Evolutionary conservation across 805 yeast species (phyloP).

Genomic region (Cyberlindnera nakhonratchasimensis): DNA sequence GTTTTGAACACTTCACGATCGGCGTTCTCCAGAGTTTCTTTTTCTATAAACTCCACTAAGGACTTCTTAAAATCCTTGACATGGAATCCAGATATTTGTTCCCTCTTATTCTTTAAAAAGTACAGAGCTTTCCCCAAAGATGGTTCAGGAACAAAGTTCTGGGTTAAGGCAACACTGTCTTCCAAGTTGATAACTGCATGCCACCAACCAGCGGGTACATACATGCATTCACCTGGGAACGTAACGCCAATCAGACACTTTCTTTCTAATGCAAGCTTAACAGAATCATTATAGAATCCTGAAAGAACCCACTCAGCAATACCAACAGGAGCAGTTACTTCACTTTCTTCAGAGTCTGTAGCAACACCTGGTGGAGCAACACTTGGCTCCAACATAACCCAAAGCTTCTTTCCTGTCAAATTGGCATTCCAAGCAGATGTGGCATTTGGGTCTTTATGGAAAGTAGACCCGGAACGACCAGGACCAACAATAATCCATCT

Average conservation of each 20-base stretch:
- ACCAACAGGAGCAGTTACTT: slow-evolving; percentile 89
- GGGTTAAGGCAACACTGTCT: slow-evolving; percentile 83
- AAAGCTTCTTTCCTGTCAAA: slow-evolving; percentile 68
- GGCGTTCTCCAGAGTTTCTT: slow-evolving; percentile 15
- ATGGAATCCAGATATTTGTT: slow-evolving; percentile 80
- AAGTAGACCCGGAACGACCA: slow-evolving; percentile 76
- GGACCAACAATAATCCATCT: slow-evolving; percentile 93
- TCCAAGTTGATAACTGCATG: slow-evolving; percentile 85
- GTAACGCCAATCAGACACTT: slow-evolving; percentile 69
- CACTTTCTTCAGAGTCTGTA: slow-evolving; percentile 72
- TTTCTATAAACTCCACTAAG: slow-evolving; percentile 31
- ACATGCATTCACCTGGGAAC: slow-evolving; percentile 77
- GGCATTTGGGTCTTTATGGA: slow-evolving; percentile 89
- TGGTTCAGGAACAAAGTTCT: slow-evolving; percentile 75
- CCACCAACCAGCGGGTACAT: slow-evolving; percentile 98
- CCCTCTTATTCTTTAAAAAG: slow-evolving; percentile 62
- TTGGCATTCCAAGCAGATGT: slow-evolving; percentile 91
- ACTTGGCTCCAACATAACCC: slow-evolving; percentile 86
- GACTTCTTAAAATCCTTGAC: slow-evolving; percentile 46
- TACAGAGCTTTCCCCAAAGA: slow-evolving; percentile 58
- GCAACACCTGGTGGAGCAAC: slow-evolving; percentile 82
- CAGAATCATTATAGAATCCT: slow-evolving; percentile 74
- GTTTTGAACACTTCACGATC: slow-evolving; percentile 23
- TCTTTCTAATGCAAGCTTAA: slow-evolving; percentile 44
- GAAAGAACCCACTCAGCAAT: slow-evolving; percentile 87